Base-by-base conservation (phyloP, 768 basidiomycete genomes). In the Boletus barrowsii region DNA sequence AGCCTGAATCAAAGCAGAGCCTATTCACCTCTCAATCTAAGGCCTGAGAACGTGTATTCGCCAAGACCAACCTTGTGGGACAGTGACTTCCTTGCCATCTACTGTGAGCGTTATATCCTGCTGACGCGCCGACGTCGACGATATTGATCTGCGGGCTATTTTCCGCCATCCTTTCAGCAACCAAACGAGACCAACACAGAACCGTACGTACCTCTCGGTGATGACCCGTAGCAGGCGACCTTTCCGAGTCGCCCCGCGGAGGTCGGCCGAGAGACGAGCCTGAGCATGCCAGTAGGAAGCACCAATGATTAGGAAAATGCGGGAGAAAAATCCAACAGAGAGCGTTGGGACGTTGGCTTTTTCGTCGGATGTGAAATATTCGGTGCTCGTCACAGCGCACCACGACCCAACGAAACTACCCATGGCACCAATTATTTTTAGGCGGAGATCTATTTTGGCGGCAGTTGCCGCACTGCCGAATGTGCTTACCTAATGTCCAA, bases 1-100 rank as follows among this genome's bases (percentile, higher is more conserved):
- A 56, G 94, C 94, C 72, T 97, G 94, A 68, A 97, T 96, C 66
- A 96, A 77, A n/a, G 94, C 94, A 61, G 93, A 90, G 51, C 92
- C 91, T 93, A 54, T 42, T 30, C 55, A n/a, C 47, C 33, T 42
- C 47, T 63, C 58, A 56, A 53, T 37, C 24, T 37, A 6, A 49
- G 42, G 36, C 51, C 48, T 33, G 32, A 43, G 35, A 32, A 55
- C 11, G 41, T 26, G n/a, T 17, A 48, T 45, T 43, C 43, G 41
- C 33, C n/a, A 47, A 56, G 43, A 74, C 86, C 52, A 54, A 90
- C 95, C 96, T 77, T 96, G 93, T 26, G 93, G 93, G 36, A 99
- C 94, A 3, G 93, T 94, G 20, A 99, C 94, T 75, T 94, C 89
- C 74, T 95, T 97, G 59, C 96, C 96, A 72, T 99, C 95, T 40